Conservation (phyloP, 805 yeast species). For the Starmerella bacillaris region DNA sequence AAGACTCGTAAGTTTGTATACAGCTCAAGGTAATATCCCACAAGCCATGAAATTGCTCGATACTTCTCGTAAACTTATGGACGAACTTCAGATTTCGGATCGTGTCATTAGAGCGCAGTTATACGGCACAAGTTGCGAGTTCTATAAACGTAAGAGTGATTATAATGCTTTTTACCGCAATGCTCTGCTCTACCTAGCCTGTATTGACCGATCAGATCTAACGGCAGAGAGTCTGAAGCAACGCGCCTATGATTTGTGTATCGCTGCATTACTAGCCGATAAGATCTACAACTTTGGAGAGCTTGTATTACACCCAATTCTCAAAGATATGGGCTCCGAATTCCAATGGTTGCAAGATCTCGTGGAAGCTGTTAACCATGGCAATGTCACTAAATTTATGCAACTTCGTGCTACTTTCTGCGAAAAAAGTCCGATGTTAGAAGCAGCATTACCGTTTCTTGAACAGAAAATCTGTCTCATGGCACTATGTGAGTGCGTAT, state of each 20-base stretch:
- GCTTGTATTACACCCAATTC: slow-evolving; percentile 72
- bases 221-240: slow-evolving; percentile 27
- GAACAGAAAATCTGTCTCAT: slow-evolving; percentile 82
- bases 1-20: slow-evolving; percentile 57
- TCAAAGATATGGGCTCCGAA: slow-evolving; percentile 33
- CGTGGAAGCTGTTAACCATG: slow-evolving; percentile 54
- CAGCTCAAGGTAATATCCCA: slow-evolving; percentile 36
- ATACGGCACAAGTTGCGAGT: slow-evolving; percentile 62
- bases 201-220: slow-evolving; percentile 35
- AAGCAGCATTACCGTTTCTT: slow-evolving; percentile 43
- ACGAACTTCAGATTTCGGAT: slow-evolving; percentile 35
- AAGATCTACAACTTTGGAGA: slow-evolving; percentile 92
- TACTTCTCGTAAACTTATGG: slow-evolving; percentile 38
- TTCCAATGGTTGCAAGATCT: slow-evolving; percentile 58
- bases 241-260: slow-evolving; percentile 56
- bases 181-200: slow-evolving; percentile 64
- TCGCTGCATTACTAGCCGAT: slow-evolving; percentile 81
- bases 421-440: slow-evolving; percentile 37
- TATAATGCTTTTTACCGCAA: slow-evolving; percentile 68
- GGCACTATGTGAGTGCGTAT: slow-evolving; percentile 77
- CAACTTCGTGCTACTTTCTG: slow-evolving; percentile 26
- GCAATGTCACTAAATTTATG: slow-evolving; percentile 55
- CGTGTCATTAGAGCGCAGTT: slow-evolving; percentile 61
- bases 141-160: slow-evolving; percentile 56
- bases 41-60: slow-evolving; percentile 56